Base-by-base conservation (phyloP, 805 yeast genomes). In the Clavispora phyllophila region DNA sequence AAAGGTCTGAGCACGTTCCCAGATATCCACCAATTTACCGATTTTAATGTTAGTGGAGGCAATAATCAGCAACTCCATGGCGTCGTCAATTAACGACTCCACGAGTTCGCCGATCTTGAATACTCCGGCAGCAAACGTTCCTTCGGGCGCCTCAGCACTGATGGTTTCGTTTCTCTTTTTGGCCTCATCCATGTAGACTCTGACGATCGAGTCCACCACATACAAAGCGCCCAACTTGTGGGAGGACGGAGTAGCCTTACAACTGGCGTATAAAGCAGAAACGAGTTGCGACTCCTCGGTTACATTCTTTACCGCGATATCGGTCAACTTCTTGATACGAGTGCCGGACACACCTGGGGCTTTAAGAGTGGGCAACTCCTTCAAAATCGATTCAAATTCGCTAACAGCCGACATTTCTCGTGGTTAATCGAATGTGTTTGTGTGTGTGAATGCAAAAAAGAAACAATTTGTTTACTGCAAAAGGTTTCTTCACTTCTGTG, bases 341-440 rank as follows among this genome's bases (percentile, higher is more conserved):
- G 96, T 81, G 35, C 98, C 98, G 23, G 97, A 89, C 41, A 91
- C 93, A 47, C 99, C 98, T 12, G 91, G 91, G 13, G 96, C 79
- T 64, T 82, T 84, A 54, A 84, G 66, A 5, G 76, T 71, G 23
- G 76, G 69, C 41, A 78, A 60, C 56, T 77, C 81, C 49, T 69
- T 71, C 45, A 76, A 62, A 25, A 70, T 67, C 37, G 63, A 49
- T 49, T 74, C 78, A 54, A 78, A 76, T 50, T 74, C 70, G 53
- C 70, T 73, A 46, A 66, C 61, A 18, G 58, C 63, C 27, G 74
- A 61, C 76, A 70, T 70, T 8, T 28, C n/a, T 14, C 10, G 24
- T 32, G n/a, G 23, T 40, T 29, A 29, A 29, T 29, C 20, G 33
- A 29, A 27, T 15, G 33, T 26, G 17, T 22, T 9, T 18, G 22